Base-by-base conservation (phyloP, 1,139 yeast genomes). In the Diutina catenulata region DNA sequence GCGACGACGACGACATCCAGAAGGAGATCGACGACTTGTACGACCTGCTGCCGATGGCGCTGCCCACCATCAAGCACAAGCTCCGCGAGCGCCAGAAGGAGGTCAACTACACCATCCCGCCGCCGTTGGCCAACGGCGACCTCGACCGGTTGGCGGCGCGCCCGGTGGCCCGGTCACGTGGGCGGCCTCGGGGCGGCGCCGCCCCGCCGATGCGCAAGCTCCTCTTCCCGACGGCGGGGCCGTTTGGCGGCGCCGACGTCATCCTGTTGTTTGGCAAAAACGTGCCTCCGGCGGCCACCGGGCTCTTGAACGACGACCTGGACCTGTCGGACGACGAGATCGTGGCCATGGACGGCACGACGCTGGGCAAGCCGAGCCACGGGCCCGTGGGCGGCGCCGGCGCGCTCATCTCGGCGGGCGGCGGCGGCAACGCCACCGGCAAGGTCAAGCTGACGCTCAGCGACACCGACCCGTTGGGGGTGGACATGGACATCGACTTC, bases 401-500 rank as follows among this genome's bases (percentile, higher is more conserved):
- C 15, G 33, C 33, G 5, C 28, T 25, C 28, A 25, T 25, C 28
- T 13, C 16, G 16, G 22, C 33, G 10, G 33, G 33, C 8, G 33
- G 20, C 22, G 33, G 33, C 33, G 25, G 25, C 19, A 11, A 14
- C 18, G 16, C 35, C 9, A 15, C 19, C 7, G 35, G 47, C 2
- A 64, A 60, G 44, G 79, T 76, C 56, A 84, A 83, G 54, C 76
- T 74, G 40, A 80, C 70, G 36, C 63, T 81, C 20, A 94, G 97
- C 19, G 99, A 93, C 55, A 71, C 94, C 1, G 99, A 93, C 57
- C 98, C 98, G 1, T 62, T 93, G 23, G 98, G 95, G 1, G 82
- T 88, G 7, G 96, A 87, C 49, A 87, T 84, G 76, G 78, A 86
- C 53, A 84, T 91, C 38, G 95, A 86, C 52, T 93, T 93, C 55